Evolutionary conservation across 345 rosid genomes (phyloP), one percentile per base, ranked within the genome.

Genomic region (Cardamine occulta): DNA sequence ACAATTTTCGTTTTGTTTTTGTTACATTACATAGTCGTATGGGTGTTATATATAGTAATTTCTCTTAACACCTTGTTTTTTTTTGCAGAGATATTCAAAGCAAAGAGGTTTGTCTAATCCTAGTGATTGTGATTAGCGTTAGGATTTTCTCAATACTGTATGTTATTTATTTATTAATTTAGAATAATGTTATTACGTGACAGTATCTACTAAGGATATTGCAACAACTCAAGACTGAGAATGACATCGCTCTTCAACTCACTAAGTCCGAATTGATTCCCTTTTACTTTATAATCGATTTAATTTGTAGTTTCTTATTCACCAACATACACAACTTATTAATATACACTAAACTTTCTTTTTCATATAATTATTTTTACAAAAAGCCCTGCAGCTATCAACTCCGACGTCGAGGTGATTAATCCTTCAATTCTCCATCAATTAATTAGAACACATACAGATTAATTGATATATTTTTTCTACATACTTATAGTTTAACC

Each of bases 141-240:
- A 14, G 14, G 18, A 44, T 10, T 28, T 48, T 3, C 14, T 49
- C 15, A 13, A 1, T 40, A n/a, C n/a, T n/a, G n/a, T n/a, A n/a
- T 28, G 31, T 28, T 28, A 28, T 35, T 11, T 19, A 21, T 58
- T 14, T 40, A 51, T 4, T 68, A 60, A 60, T 52, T 14, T 52
- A 39, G 17, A 54, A 54, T 62, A 53, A 42, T 62, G 65, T 19
- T 42, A 42, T 29, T 53, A n/a, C 39, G 40, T 62, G 42, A 63
- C 86, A 89, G 94, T 81, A 71, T 63, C 58, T 89, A 76, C 74
- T 89, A 14, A 85, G 90, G 80, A 80, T 73, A 18, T 79, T 89
- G 55, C 87, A 86, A 72, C 85, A 82, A 66, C 85, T 87, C 13
- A 88, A 85, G 79, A 74, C 64, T 58, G 92, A 89, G 75, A 85